Percentiles rank a stretch among this genome's conserved stretches.
Evolutionary conservation across 2,329 filamentous ascomycete genomes (phyloP).

Genomic region (Curvularia spicifera): DNA sequence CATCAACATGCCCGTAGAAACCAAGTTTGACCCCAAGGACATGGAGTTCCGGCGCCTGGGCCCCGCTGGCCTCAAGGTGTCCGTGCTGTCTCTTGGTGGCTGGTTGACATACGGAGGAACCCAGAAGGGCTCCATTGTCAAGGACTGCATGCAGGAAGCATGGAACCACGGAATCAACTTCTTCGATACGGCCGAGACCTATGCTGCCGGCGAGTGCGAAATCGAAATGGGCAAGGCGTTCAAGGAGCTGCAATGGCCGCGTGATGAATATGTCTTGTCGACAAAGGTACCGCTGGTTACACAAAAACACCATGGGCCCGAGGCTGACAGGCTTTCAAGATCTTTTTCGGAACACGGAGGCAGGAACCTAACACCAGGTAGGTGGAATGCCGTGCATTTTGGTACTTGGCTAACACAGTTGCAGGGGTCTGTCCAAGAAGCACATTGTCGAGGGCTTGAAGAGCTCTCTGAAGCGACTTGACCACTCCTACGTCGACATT

Average conservation of each 20-base stretch:
- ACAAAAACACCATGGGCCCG: background rate
- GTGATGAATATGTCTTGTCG: slow-evolving; percentile 44
- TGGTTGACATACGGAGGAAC: slow-evolving; percentile 58
- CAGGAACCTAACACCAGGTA: slow-evolving; percentile 62
- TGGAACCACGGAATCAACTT: slow-evolving; percentile 60
- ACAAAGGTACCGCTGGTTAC: slow-evolving; percentile 26
- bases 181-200: slow-evolving; percentile 60
- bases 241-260: slow-evolving; percentile 57
- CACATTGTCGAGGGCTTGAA: slow-evolving; percentile 65
- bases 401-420: background rate
- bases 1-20: slow-evolving; percentile 50
- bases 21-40: slow-evolving; percentile 58
- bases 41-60: slow-evolving; percentile 47
- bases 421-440: slow-evolving; percentile 55
- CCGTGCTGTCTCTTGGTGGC: slow-evolving; percentile 57
- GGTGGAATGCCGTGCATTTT: background rate
- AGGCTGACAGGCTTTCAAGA: slow-evolving; percentile 37
- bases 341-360: slow-evolving; percentile 63
- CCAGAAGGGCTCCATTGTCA: slow-evolving; percentile 56
- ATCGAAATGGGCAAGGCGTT: slow-evolving; percentile 62
- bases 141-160: slow-evolving; percentile 58
- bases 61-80: slow-evolving; percentile 57
- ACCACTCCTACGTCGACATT: slow-evolving; percentile 70
- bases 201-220: slow-evolving; percentile 67
- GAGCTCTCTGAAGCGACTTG: slow-evolving; percentile 63